Conservation (phyloP, 164 flowering plant genomes). For the Magnolia sinica region DNA sequence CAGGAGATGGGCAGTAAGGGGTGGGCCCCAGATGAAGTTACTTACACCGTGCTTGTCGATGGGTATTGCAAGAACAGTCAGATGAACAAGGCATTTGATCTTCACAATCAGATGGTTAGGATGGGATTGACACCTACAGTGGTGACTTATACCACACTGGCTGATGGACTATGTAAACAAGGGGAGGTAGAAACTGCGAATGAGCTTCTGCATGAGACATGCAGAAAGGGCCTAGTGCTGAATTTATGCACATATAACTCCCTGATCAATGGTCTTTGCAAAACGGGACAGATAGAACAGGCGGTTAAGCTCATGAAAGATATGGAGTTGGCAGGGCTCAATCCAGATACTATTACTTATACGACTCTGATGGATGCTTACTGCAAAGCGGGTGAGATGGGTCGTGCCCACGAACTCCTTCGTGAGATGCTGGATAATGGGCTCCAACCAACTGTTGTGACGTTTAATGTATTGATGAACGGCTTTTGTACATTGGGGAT, state of each 20-base stretch:
- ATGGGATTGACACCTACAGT: slow-evolving; percentile 27
- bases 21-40: slow-evolving; percentile 26
- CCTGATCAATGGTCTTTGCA: slow-evolving; percentile 34
- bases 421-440: slow-evolving; percentile 35
- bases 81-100: slow-evolving; percentile 29
- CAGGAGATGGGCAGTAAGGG: slow-evolving; percentile 49
- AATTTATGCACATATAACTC: slow-evolving; percentile 30
- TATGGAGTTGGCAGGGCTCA: slow-evolving; percentile 27
- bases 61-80: slow-evolving; percentile 31
- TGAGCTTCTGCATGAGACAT: slow-evolving; percentile 36
- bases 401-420: slow-evolving; percentile 28
- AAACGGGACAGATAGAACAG: slow-evolving; percentile 27
- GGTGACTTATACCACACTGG: slow-evolving; percentile 30
- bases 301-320: slow-evolving; percentile 34
- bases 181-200: slow-evolving; percentile 37
- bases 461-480: slow-evolving; percentile 51
- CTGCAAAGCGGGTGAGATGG: slow-evolving; percentile 29
- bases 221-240: slow-evolving; percentile 26
- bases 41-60: slow-evolving; percentile 35
- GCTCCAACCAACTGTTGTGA: slow-evolving; percentile 33
- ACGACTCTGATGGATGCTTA: slow-evolving; percentile 38
- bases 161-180: slow-evolving; percentile 32
- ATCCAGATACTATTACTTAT: slow-evolving; percentile 29
- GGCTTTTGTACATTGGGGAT: slow-evolving; percentile 49
- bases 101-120: slow-evolving; percentile 30